Percentiles rank a stretch among this genome's conserved stretches.
These are phyloP conservation scores for Hyaloscypha hepaticicola DNA, from an alignment of 495 filamentous ascomycete species.

Conservation along the genomic window DNA sequence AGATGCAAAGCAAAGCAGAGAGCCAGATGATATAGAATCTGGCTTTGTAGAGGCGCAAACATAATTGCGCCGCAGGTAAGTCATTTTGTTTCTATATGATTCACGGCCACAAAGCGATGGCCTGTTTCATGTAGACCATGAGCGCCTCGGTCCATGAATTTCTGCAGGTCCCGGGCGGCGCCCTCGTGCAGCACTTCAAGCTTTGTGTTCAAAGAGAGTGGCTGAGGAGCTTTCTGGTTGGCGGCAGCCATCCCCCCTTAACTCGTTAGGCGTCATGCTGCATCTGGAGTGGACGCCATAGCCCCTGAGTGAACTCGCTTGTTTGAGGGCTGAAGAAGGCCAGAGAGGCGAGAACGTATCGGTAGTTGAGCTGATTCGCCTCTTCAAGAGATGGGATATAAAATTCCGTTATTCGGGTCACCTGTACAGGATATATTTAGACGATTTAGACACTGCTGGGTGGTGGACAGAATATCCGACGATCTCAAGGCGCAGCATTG, in stretches of 20 bases:
- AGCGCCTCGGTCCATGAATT: background rate
- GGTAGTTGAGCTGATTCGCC: background rate
- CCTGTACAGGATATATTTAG: background rate
- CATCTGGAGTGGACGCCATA: background rate
- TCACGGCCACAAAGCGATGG: background rate
- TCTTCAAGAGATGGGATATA: background rate
- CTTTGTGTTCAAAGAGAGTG: background rate
- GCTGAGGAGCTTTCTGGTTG: background rate
- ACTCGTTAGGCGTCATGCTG: background rate
- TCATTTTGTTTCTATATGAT: background rate
- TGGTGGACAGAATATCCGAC: background rate
- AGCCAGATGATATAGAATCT: background rate
- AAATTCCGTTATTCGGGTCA: background rate
- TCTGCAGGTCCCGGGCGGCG: slow-evolving; percentile 19
- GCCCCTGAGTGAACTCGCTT: background rate
- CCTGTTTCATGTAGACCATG: background rate
- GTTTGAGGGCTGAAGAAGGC: background rate
- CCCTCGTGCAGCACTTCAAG: background rate
- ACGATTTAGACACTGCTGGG: background rate
- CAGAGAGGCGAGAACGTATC: background rate
- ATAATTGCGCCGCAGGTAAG: background rate
- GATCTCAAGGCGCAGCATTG: background rate
- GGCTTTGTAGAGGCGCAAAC: background rate
- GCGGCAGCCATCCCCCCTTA: background rate
- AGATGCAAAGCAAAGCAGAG: background rate